Evolutionary conservation across 108 stramenopile species (phyloP).

Genomic region (Skeletonema tropicum): DNA sequence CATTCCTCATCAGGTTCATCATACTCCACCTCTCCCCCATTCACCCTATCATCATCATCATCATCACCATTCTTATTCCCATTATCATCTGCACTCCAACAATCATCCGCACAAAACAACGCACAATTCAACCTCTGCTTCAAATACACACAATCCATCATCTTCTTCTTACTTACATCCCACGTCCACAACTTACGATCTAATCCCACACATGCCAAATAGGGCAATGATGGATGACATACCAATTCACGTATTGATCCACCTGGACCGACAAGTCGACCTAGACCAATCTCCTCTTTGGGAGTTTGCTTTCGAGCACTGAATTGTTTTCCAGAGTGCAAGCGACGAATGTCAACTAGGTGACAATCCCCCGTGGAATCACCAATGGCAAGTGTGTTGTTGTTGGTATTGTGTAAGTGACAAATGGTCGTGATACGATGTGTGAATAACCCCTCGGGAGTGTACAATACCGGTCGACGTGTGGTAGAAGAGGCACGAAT

Average conservation of each 20-base stretch:
- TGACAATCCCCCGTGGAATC: constrained; percentile 70
- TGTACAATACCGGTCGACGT: constrained; percentile 69
- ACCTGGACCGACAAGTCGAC: constrained; percentile 75
- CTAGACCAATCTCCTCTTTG: constrained; percentile 35
- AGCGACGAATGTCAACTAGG: constrained; percentile 61
- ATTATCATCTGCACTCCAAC: constrained; percentile 18
- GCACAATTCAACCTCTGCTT: constrained; percentile 86
- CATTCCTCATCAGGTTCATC: constrained; percentile 32
- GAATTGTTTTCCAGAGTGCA: constrained; percentile 39
- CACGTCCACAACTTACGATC: constrained; percentile 87
- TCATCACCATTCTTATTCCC: constrained; percentile 17
- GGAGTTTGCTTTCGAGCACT: constrained; percentile 17
- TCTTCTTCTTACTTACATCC: constrained; percentile 55
- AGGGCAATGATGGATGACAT: constrained; percentile 64
- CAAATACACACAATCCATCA: constrained; percentile 81
- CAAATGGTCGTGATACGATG: constrained; percentile 77
- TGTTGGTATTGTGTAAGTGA: constrained; percentile 46
- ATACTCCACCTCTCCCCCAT: constrained; percentile 66
- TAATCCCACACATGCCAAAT: constrained; percentile 73
- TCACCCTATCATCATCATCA: constrained; percentile 6
- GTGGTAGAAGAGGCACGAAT: constrained; percentile 58
- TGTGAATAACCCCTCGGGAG: constrained; percentile 58
- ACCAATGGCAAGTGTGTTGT: constrained; percentile 53
- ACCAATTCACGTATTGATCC: constrained; percentile 75
- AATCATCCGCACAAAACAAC: constrained; percentile 62